A percentile compares a stretch with the other conserved stretches of the same genome.
phyloP scores from a whole-genome alignment of 108 stramenopile genomes.

The Chaetoceros muelleri region DNA sequence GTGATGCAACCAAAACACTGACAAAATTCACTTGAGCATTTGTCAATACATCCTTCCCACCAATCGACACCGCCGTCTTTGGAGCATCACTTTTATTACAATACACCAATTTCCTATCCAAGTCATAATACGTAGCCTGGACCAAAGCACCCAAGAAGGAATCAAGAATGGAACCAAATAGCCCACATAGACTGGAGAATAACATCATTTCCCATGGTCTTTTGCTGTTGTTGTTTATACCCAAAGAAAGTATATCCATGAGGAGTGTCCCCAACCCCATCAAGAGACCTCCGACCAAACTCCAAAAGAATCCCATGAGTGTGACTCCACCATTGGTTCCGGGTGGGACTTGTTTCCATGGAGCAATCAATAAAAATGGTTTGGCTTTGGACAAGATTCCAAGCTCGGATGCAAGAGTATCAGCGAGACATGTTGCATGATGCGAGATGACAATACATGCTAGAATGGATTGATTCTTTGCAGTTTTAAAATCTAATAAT shows the following conservation, averaged over 20 bases:
- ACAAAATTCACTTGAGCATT: constrained; percentile 78
- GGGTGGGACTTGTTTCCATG: constrained; percentile 47
- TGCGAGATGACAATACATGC: constrained; percentile 62
- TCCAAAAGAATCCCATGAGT: constrained; percentile 37
- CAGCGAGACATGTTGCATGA: constrained; percentile 69
- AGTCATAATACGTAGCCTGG: constrained; percentile 55
- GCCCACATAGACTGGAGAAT: constrained; percentile 42
- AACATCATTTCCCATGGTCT: constrained; percentile 17
- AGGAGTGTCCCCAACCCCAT: constrained; percentile 42
- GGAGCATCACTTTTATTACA: constrained; percentile 11
- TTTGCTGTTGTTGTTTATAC: constrained; percentile 4
- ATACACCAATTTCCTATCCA: constrained; percentile 41
- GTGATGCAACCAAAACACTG: constrained; percentile 42
- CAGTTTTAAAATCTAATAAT: background rate
- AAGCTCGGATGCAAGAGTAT: constrained; percentile 76
- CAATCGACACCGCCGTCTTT: constrained; percentile 11
- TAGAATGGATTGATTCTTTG: constrained; percentile 26
- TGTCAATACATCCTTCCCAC: constrained; percentile 40
- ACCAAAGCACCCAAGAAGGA: constrained; percentile 70
- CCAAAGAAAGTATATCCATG: constrained; percentile 31
- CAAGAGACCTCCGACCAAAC: constrained; percentile 46
- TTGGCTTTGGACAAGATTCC: constrained; percentile 46
- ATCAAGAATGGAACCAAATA: constrained; percentile 58
- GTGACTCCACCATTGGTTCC: constrained; percentile 82
- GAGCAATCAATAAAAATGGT: constrained; percentile 55